Conservation (phyloP, 2,329 filamentous ascomycete species). For the Blastomyces emzantsi region DNA sequence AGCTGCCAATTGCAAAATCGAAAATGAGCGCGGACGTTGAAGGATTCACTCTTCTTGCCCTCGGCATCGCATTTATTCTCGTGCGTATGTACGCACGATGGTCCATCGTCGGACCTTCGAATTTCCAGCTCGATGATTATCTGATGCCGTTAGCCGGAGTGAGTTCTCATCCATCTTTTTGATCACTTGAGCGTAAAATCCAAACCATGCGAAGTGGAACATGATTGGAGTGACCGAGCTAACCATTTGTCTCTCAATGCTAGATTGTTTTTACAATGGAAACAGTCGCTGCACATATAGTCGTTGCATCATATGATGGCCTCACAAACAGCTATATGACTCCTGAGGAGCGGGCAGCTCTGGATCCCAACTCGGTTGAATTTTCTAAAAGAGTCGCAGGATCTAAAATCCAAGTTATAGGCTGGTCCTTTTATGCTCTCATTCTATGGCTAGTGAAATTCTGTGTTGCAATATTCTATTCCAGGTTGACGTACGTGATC, state of each 20-base stretch:
- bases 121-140: conserved; percentile 52
- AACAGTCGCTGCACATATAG: conserved; percentile 42
- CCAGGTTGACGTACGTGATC: conserved; percentile 40
- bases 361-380: conserved; percentile 40
- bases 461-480: conserved; percentile 50
- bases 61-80: conserved; percentile 43
- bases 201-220: neutral
- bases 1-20: neutral
- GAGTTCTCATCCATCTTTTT: conserved; percentile 19
- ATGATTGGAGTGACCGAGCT: neutral
- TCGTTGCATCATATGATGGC: conserved; percentile 42
- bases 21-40: conserved; percentile 22
- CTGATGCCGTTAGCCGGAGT: conserved; percentile 49
- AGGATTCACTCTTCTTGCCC: conserved; percentile 43
- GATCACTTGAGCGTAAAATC: neutral
- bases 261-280: conserved; percentile 46
- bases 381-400: conserved; percentile 44
- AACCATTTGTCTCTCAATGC: neutral
- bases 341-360: conserved; percentile 37
- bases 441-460: conserved; percentile 47
- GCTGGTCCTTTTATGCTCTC: conserved; percentile 47
- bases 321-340: conserved; percentile 53
- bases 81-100: conserved; percentile 46
- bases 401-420: conserved; percentile 45
- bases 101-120: conserved; percentile 39